Base-by-base conservation (phyloP, 1,284 basidiomycete species). In the Sanghuangporus sanghuang region DNA sequence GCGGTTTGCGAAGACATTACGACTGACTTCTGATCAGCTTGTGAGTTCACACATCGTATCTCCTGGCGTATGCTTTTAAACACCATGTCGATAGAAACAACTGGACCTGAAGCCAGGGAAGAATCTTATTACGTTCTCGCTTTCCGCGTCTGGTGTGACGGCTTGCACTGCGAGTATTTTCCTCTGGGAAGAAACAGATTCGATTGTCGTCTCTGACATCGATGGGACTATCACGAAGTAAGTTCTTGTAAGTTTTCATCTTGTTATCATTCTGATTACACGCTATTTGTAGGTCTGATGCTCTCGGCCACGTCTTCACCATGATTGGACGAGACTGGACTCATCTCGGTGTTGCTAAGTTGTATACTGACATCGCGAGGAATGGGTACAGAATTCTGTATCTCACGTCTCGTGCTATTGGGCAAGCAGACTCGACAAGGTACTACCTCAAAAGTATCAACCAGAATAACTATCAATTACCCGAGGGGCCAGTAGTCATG, bases 321-420 rank as follows among this genome's bases (percentile, higher is more conserved):
- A 96, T 98, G 85, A 97, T 99, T 69, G 97, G 97, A 4, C 87
- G 96, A n/a, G 97, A 99, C 75, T 99, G 97, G 97, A 99, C 97
- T 3, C 97, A 99, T 73, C 80, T 94, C 16, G 97, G 97, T 16
- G 96, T 99, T 18, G 97, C 97, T 6, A 99, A 99, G 76, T 82
- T 99, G 21, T 99, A 99, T 77, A 98, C 95, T 2, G 97, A 99
- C 72, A 98, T 99, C 67, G 82, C 82, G 62, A 85, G 93, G 65
- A 99, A 99, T 71, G 97, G 97, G 42, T 99, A 99, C 82, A 96
- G 96, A 78, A 92, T 99, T 71, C 89, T 99, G 85, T 99, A 99
- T 75, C 85, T 99, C 21, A 99, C 97, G 0, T 97, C 95, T 14
- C 85, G 97, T 42, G 96, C 97, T 2, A 98, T 99, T 67, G 97